Evolutionary conservation across 1,284 basidiomycete genomes (phyloP).

Genomic region (Taiwanofungus camphoratus): DNA sequence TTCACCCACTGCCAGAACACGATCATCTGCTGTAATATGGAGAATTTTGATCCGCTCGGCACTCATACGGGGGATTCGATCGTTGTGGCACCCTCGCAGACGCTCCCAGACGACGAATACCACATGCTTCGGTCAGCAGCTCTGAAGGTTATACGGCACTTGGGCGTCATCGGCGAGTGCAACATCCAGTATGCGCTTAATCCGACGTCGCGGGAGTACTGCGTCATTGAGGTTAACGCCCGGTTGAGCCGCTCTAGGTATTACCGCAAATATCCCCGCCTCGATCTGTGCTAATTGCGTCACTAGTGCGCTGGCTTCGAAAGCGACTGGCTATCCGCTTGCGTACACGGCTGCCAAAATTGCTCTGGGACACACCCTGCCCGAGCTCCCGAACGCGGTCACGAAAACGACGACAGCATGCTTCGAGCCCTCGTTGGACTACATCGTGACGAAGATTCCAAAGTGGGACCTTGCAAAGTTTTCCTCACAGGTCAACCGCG

Average conservation of each 20-base stretch:
- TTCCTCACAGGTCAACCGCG: constrained; percentile 87
- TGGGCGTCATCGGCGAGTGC: constrained; percentile 98
- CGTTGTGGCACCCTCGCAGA: constrained; percentile 98
- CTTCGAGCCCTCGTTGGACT: constrained; percentile 99
- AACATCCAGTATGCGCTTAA: constrained; percentile 99
- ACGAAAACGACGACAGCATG: constrained; percentile 99
- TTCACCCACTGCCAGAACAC: constrained; percentile 56
- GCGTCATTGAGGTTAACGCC: constrained; percentile 98
- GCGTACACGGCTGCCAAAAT: constrained; percentile 99
- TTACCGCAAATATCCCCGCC: constrained; percentile 31
- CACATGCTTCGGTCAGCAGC: constrained; percentile 99
- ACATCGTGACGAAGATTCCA: constrained; percentile 99
- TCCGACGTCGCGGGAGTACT: constrained; percentile 90
- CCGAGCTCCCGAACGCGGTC: constrained; percentile 97
- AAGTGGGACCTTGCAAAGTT: constrained; percentile 99
- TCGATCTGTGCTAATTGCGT: constrained; percentile 36
- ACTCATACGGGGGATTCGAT: constrained; percentile 99
- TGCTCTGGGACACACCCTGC: constrained; percentile 96
- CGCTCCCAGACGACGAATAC: constrained; percentile 95
- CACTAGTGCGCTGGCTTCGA: constrained; percentile 83
- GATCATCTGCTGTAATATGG: constrained; percentile 96
- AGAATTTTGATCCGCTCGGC: constrained; percentile 98
- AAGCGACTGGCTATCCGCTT: constrained; percentile 98
- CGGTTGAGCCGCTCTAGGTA: constrained; percentile 49
- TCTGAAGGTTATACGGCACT: constrained; percentile 84